Conservation (phyloP, 2,329 filamentous ascomycete species). For the Massarina eburnea region DNA sequence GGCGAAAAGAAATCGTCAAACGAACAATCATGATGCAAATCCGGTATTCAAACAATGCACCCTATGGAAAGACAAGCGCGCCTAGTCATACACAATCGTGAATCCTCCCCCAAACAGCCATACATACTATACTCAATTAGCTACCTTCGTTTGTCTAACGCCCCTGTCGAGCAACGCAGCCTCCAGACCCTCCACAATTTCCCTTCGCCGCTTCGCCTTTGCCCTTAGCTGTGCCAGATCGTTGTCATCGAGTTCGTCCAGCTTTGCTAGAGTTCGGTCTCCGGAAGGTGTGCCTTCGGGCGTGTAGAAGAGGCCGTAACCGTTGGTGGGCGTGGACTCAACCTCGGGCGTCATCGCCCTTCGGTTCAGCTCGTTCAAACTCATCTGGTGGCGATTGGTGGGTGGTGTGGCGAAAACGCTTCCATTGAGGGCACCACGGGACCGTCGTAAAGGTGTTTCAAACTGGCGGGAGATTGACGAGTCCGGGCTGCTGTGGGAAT, state of each 20-base stretch:
- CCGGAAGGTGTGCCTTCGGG: slow-evolving; percentile 28
- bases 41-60: slow-evolving; percentile 17
- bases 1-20: slow-evolving; percentile 2
- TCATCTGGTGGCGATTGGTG: slow-evolving; percentile 33
- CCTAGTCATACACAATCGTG: slow-evolving; percentile 27
- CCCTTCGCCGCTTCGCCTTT: slow-evolving; percentile 38
- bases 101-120: neutral
- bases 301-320: slow-evolving; percentile 37
- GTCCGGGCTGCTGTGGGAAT: slow-evolving; percentile 22
- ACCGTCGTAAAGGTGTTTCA: slow-evolving; percentile 21
- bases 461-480: slow-evolving; percentile 22
- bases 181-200: slow-evolving; percentile 43
- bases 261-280: slow-evolving; percentile 32
- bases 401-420: slow-evolving; percentile 44
- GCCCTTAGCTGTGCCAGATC: slow-evolving; percentile 43
- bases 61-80: slow-evolving; percentile 1
- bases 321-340: slow-evolving; percentile 27
- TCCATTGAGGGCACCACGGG: slow-evolving; percentile 17
- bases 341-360: slow-evolving; percentile 32
- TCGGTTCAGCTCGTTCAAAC: slow-evolving; percentile 32
- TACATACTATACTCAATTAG: neutral
- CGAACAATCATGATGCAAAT: neutral
- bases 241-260: slow-evolving; percentile 44
- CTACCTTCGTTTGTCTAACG: slow-evolving; percentile 28
- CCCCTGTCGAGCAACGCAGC: slow-evolving; percentile 38